These are phyloP conservation scores for Penicillium italicum DNA, from an alignment of 2,329 filamentous ascomycete genomes.

Conservation along the genomic window DNA sequence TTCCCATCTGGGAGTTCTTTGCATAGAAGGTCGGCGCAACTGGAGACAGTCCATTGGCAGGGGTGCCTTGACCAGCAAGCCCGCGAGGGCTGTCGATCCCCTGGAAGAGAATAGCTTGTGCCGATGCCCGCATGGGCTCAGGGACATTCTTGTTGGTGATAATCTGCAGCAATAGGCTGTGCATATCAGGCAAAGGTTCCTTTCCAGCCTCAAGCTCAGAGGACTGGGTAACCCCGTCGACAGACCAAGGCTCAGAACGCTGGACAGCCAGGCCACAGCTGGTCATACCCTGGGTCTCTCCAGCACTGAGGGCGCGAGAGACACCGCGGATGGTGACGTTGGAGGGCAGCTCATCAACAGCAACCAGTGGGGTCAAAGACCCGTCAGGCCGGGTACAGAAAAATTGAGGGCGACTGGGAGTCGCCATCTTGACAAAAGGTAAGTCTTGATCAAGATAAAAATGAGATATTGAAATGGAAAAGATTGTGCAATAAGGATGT, in stretches of 20 bases:
- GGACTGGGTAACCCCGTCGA: conserved; percentile 26
- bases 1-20: not conserved
- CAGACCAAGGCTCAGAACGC: conserved; percentile 34
- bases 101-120: conserved; percentile 14
- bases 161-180: conserved; percentile 20
- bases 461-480: not conserved
- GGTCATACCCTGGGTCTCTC: conserved; percentile 44
- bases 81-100: not conserved
- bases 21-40: not conserved
- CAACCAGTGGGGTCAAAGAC: conserved; percentile 42
- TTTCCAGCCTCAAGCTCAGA: not conserved
- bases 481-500: not conserved
- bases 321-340: conserved; percentile 37
- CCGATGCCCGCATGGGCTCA: conserved; percentile 19
- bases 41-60: not conserved
- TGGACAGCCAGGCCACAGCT: conserved; percentile 36
- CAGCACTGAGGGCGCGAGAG: conserved; percentile 34
- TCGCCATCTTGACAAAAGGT: conserved; percentile 17
- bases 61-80: not conserved
- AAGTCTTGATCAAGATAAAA: not conserved
- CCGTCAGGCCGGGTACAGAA: conserved; percentile 44
- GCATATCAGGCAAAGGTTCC: conserved; percentile 13
- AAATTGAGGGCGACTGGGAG: conserved; percentile 37
- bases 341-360: conserved; percentile 45
- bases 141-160: conserved; percentile 22